Evolutionary conservation across 495 filamentous ascomycete species (phyloP).

Genomic region (Penicillium antarcticum): DNA sequence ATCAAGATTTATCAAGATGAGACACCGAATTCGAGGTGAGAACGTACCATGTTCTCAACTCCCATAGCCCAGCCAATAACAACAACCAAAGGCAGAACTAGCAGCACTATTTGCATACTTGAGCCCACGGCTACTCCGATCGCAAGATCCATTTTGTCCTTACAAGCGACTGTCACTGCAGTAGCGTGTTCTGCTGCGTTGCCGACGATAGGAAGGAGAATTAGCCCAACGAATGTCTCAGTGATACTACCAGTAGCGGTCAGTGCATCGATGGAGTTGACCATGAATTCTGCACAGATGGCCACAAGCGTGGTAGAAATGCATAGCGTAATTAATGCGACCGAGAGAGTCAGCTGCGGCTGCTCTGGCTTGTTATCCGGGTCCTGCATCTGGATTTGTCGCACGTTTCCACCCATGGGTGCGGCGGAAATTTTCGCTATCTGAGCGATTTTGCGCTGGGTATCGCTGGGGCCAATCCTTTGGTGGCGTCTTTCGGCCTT

Average conservation of each 20-base stretch:
- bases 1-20: too few relatives aligned
- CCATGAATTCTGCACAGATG: constrained; percentile 26
- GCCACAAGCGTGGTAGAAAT: constrained; percentile 21
- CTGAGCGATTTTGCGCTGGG: too few relatives aligned
- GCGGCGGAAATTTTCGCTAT: too few relatives aligned
- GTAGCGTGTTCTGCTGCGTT: constrained; percentile 26
- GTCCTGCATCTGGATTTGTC: neutral
- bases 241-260: constrained; percentile 12
- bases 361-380: neutral
- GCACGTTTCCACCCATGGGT: too few relatives aligned
- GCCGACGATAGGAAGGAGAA: constrained; percentile 25
- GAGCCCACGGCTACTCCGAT: constrained; percentile 23
- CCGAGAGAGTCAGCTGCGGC: too few relatives aligned
- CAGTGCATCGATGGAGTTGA: constrained; percentile 20
- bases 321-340: neutral
- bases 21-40: too few relatives aligned
- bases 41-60: too few relatives aligned
- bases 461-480: too few relatives aligned
- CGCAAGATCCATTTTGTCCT: constrained; percentile 24
- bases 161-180: constrained; percentile 18
- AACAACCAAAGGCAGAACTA: constrained; percentile 52
- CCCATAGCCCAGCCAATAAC: constrained; percentile 60
- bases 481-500: neutral
- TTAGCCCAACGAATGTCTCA: constrained; percentile 24
- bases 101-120: constrained; percentile 27